These are phyloP conservation scores for Sphagnurus paluster DNA, from an alignment of 1,284 basidiomycete species.

Conservation along the genomic window DNA sequence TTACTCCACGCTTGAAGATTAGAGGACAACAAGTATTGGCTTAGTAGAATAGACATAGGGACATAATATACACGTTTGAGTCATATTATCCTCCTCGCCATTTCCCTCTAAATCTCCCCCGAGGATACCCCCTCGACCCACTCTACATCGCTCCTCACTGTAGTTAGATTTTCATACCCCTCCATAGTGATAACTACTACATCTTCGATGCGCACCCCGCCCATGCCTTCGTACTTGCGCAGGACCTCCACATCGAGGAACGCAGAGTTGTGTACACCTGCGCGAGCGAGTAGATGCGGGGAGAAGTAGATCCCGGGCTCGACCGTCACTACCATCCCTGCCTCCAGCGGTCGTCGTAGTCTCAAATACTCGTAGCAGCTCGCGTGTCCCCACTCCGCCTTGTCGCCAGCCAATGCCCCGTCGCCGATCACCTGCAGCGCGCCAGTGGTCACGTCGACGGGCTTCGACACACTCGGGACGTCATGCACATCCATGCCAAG, in stretches of 20 bases:
- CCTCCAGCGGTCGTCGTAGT: constrained; percentile 67
- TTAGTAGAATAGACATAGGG: background rate
- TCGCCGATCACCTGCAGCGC: constrained; percentile 4
- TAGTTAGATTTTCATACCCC: constrained; percentile 79
- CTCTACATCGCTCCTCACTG: constrained; percentile 72
- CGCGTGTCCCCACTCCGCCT: constrained; percentile 48
- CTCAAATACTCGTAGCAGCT: constrained; percentile 79
- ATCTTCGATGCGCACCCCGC: constrained; percentile 90
- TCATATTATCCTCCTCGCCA: background rate
- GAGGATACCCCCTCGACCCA: constrained; percentile 82
- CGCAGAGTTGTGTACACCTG: constrained; percentile 64
- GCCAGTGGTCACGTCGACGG: constrained; percentile 29
- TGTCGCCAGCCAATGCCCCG: constrained; percentile 47
- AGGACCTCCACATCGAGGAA: constrained; percentile 75
- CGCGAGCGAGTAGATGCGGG: constrained; percentile 60
- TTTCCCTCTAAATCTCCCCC: constrained; percentile 42
- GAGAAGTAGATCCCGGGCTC: constrained; percentile 92
- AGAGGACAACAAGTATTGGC: too few relatives aligned
- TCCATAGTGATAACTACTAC: constrained; percentile 71
- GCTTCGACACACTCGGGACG: constrained; percentile 74
- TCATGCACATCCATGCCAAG: constrained; percentile 91
- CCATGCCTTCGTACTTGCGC: constrained; percentile 73
- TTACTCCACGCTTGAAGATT: too few relatives aligned
- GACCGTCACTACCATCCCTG: constrained; percentile 86
- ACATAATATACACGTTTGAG: background rate